These are phyloP conservation scores for Wallacemonas collosoma DNA, from an alignment of 208 protist genomes.

Conservation along the genomic window DNA sequence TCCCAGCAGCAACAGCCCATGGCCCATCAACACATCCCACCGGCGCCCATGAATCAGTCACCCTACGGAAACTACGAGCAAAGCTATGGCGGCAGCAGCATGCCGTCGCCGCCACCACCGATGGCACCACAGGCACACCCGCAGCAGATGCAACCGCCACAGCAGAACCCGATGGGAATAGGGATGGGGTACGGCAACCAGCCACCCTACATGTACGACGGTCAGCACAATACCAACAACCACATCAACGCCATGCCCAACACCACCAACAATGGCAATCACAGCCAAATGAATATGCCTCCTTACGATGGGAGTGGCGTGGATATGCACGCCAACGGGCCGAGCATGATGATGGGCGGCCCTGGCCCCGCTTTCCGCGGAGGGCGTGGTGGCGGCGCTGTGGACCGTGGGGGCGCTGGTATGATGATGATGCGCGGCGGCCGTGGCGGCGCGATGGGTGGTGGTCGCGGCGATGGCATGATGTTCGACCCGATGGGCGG, in stretches of 20 bases:
- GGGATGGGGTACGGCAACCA: background rate
- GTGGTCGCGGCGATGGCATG: conserved; percentile 19
- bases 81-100: conserved; percentile 10
- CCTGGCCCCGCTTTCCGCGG: conserved; percentile 8
- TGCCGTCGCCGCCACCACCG: background rate
- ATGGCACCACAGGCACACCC: conserved; percentile 16
- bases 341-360: conserved; percentile 11
- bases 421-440: conserved; percentile 27
- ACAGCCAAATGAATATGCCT: conserved; percentile 6
- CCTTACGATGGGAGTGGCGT: background rate
- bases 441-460: conserved; percentile 4
- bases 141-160: background rate
- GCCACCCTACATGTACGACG: background rate
- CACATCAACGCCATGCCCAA: background rate
- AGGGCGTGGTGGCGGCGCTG: conserved; percentile 1
- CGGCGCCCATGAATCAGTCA: conserved; percentile 12
- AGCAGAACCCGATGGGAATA: background rate
- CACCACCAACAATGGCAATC: background rate
- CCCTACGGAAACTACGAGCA: conserved; percentile 7
- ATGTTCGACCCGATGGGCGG: conserved; percentile 11
- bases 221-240: background rate
- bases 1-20: conserved; percentile 23
- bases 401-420: conserved; percentile 1
- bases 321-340: background rate
- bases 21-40: conserved; percentile 8